Base-by-base conservation (phyloP, 2,329 filamentous ascomycete genomes). In the Penicillium sp. region DNA sequence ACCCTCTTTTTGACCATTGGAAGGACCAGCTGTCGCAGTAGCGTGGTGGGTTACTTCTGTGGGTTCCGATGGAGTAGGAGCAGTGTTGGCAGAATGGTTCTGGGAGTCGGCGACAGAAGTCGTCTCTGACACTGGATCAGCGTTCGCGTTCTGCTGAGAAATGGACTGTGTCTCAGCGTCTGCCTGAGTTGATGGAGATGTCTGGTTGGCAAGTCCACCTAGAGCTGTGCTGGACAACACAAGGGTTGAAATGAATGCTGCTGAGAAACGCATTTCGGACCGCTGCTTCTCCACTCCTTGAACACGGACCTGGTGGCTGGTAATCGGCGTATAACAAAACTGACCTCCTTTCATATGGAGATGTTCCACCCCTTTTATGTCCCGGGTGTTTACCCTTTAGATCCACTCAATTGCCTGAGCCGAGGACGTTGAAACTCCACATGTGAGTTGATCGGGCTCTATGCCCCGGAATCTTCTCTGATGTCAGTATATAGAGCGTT, bases 191-290 rank as follows among this genome's bases (percentile, higher is more conserved):
- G 37, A 31, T n/a, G 26, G 49, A 19, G 48, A 19, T 13, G 56
- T 31, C 43, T 57, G 54, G 22, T 45, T 35, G 29, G 27, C 41
- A 41, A 39, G 26, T 16, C 51, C 53, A 7, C 53, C 56, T 5
- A 61, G 44, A 5, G 56, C 44, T 19, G 53, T 59, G 48, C 51
- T 48, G 10, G 53, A 61, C 6, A 59, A 26, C 44, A 55, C 51
- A 13, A 59, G 53, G 5, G 51, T 53, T 21, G 59, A 57, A 39
- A 61, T 45, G 6, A 59, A 54, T 3, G 53, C 51, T n/a, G 51
- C 48, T 5, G 59, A 52, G 51, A 61, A 59, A 50, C 53, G 59
- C 56, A 61, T 61, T 31, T 55, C 53, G 53, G 19, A 8, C 21
- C 24, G 52, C 52, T 48, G 43, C 14, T 58, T 21, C 31, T 51